These are phyloP conservation scores for Vicia faba DNA, from an alignment of 306 rosid species.

Conservation along the genomic window DNA sequence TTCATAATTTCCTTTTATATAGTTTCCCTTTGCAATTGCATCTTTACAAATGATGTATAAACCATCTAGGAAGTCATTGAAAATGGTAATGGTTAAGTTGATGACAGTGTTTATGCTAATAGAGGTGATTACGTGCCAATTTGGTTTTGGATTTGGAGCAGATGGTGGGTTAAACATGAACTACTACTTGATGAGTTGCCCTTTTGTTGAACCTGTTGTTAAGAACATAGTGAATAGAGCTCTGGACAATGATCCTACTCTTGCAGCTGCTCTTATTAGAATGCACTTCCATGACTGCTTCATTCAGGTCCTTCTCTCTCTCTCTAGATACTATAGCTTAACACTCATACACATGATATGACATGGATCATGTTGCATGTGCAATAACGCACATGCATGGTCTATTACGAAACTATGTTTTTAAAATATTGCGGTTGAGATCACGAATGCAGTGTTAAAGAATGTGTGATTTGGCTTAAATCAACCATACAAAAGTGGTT, in stretches of 20 bases:
- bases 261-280: slow-evolving; percentile 72
- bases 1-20: slow-evolving; percentile 21
- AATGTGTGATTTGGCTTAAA: too few relatives aligned
- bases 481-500: too few relatives aligned
- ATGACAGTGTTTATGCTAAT: slow-evolving; percentile 39
- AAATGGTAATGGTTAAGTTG: slow-evolving; percentile 40
- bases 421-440: too few relatives aligned
- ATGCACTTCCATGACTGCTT: slow-evolving; percentile 93
- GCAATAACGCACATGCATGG: neutral
- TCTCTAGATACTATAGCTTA: neutral
- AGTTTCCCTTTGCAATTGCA: neutral
- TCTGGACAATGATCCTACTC: slow-evolving; percentile 61
- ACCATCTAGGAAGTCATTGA: slow-evolving; percentile 28
- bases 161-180: slow-evolving; percentile 58
- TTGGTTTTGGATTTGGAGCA: slow-evolving; percentile 35
- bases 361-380: neutral
- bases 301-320: slow-evolving; percentile 53
- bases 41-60: neutral
- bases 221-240: slow-evolving; percentile 60
- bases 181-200: slow-evolving; percentile 67
- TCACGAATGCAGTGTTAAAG: too few relatives aligned
- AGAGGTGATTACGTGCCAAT: slow-evolving; percentile 40
- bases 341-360: neutral
- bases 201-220: slow-evolving; percentile 63
- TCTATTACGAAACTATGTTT: neutral